Percentiles rank a stretch among this genome's conserved stretches.
Evolutionary conservation across 371 early-diverging fungal species (phyloP).

Genomic region (Mortierella sp.): DNA sequence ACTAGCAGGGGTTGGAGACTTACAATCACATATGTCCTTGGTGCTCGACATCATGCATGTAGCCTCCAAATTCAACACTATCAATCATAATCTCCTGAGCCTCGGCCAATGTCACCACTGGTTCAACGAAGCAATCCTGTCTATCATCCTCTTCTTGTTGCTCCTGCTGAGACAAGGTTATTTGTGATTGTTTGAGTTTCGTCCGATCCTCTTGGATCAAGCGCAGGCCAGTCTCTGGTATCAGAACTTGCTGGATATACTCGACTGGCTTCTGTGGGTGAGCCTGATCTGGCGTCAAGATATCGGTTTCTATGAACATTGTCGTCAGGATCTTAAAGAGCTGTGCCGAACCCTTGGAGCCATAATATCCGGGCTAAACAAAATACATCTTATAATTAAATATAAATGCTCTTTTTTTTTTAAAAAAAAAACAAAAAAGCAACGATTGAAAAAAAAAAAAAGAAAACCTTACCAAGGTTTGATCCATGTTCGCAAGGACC

Average conservation of each 20-base stretch:
- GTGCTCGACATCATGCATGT: conserved; percentile 55
- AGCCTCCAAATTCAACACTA: conserved; percentile 63
- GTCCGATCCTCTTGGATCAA: conserved; percentile 64
- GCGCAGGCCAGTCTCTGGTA: conserved; percentile 67
- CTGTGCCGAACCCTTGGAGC: conserved; percentile 60
- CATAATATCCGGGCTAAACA: conserved; percentile 75
- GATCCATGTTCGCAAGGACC: conserved; percentile 57
- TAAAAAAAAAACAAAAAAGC: too few species aligned
- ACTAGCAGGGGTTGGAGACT: too few species aligned
- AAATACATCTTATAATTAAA: too few species aligned
- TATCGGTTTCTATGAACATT: conserved; percentile 55
- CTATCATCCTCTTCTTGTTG: too few species aligned
- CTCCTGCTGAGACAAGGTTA: too few species aligned
- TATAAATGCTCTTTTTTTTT: conserved; percentile 1
- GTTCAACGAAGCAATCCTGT: too few species aligned
- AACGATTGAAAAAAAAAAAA: too few species aligned
- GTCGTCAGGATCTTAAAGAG: conserved; percentile 57
- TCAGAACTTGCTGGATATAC: conserved; percentile 69
- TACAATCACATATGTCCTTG: too few species aligned
- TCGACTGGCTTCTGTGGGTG: conserved; percentile 66
- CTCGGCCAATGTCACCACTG: conserved; percentile 44
- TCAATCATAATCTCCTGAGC: conserved; percentile 61
- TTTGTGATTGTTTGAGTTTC: too few species aligned
- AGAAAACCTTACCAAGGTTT: conserved; percentile 57
- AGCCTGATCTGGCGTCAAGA: conserved; percentile 51